Evolutionary conservation across 2,329 filamentous ascomycete species (phyloP), one percentile per base, ranked within the genome.

Genomic region (Aspergillus sp.): DNA sequence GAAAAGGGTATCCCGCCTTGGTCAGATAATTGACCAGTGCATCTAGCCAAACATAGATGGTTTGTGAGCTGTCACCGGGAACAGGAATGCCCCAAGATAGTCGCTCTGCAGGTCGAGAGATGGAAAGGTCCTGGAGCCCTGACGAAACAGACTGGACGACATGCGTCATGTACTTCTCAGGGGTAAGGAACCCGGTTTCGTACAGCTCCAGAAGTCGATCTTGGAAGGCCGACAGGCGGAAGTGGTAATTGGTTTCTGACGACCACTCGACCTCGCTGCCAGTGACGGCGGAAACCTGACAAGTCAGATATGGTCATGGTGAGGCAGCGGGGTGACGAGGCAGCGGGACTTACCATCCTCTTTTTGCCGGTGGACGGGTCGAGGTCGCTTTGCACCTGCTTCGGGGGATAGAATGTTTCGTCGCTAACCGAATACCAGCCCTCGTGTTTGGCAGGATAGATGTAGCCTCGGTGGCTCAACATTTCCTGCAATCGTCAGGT

Each of bases 391-490:
- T 86, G 76, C 15, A 96, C 76, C 49, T 78, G 67, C 5, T 76
- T 75, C 33, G 80, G 73, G 0, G 89, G 86, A 55, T 95, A 96
- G 61, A 93, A 98, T 24, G 89, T 89, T 68, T 98, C 91, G 57
- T 98, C 91, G 56, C 84, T 86, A 33, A 98, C 81, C 35, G 83
- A 91, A 58, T 98, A 98, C 91, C 91, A 98, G 2, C 91, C 91
- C 53, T 86, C 77, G 49, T 96, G 91, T 46, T 82, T 85, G 8
- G 78, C 76, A 50, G 82, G 78, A 61, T 95, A 95, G 33, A 96
- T 80, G 39, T 82, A 79, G 6, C 82, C 81, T 29, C 73, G 69
- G 34, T 86, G 77, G 49, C 80, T 72, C 37, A 98, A 68, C 55
- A 86, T 71, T 43, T 75, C 71, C 69, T 73, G 43, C 37, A 15